Evolutionary conservation across 2,329 filamentous ascomycete genomes (phyloP).

Genomic region (Penicillium sp.): DNA sequence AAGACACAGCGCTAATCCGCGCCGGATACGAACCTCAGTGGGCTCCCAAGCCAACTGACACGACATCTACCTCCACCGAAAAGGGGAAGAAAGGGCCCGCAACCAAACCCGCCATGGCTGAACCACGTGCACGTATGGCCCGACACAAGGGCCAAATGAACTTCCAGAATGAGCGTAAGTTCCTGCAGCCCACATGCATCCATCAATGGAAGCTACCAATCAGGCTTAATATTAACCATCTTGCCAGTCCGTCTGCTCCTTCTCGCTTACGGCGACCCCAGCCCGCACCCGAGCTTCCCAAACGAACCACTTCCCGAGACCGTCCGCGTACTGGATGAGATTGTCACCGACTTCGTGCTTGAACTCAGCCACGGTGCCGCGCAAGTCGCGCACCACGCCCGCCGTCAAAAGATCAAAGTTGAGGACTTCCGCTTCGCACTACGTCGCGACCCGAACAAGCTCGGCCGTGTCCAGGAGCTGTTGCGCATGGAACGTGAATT

Average conservation of each 20-base stretch:
- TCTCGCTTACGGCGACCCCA: conserved; percentile 47
- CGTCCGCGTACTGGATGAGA: conserved; percentile 85
- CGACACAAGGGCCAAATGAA: conserved; percentile 83
- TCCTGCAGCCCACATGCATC: conserved; percentile 63
- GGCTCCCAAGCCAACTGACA: conserved; percentile 6
- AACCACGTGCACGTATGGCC: conserved; percentile 73
- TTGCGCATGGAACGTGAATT: conserved; percentile 85
- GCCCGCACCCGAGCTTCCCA: conserved; percentile 63
- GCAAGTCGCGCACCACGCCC: conserved; percentile 77
- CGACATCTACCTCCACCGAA: conserved; percentile 7
- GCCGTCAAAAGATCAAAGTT: conserved; percentile 95
- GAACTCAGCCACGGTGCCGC: conserved; percentile 89
- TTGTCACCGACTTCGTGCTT: conserved; percentile 94
- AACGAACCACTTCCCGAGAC: conserved; percentile 77
- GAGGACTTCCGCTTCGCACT: conserved; percentile 97
- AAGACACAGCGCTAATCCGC: conserved; percentile 26
- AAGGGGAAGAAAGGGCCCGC: conserved; percentile 8
- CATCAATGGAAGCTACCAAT: neutral
- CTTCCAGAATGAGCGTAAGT: conserved; percentile 47
- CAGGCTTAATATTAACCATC: neutral
- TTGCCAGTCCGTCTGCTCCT: conserved; percentile 45
- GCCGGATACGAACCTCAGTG: conserved; percentile 27
- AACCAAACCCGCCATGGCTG: conserved; percentile 55
- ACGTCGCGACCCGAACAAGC: conserved; percentile 76
- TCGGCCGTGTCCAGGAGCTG: conserved; percentile 87